A percentile compares a stretch with the other conserved stretches of the same genome.
These are phyloP conservation scores for Clausena lansium DNA, from an alignment of 345 rosid species.

Conservation along the genomic window DNA sequence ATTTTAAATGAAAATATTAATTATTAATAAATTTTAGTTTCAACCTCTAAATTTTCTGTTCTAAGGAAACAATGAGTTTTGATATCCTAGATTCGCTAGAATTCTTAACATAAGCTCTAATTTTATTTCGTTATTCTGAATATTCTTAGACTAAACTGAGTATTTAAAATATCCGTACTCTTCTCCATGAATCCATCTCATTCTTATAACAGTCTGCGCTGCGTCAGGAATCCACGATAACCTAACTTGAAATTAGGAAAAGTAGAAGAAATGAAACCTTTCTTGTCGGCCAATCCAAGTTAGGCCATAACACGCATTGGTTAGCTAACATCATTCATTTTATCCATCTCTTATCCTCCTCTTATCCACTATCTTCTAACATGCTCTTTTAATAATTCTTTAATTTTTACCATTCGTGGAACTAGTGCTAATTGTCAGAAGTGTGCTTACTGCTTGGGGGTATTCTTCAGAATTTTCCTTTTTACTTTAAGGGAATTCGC, in stretches of 20 bases:
- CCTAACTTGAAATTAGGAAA: constrained; percentile 1
- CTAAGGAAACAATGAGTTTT: too few species aligned
- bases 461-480: neutral
- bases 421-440: neutral
- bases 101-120: too few species aligned
- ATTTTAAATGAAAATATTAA: too few species aligned
- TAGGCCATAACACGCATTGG: neutral
- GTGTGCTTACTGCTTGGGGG: neutral
- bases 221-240: neutral
- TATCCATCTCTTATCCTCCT: neutral
- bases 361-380: neutral
- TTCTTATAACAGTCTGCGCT: too few species aligned
- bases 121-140: too few species aligned
- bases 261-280: neutral
- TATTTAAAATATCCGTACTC: too few species aligned
- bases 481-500: neutral
- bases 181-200: too few species aligned
- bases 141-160: too few species aligned
- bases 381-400: neutral
- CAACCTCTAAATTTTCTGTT: too few species aligned
- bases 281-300: neutral
- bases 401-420: neutral
- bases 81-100: too few species aligned
- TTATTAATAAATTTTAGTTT: too few species aligned
- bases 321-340: constrained; percentile 1